Percentiles rank a stretch among this genome's conserved stretches.
These are phyloP conservation scores for Phytopythium oedochilum DNA, from an alignment of 352 stramenopile species.

Conservation along the genomic window DNA sequence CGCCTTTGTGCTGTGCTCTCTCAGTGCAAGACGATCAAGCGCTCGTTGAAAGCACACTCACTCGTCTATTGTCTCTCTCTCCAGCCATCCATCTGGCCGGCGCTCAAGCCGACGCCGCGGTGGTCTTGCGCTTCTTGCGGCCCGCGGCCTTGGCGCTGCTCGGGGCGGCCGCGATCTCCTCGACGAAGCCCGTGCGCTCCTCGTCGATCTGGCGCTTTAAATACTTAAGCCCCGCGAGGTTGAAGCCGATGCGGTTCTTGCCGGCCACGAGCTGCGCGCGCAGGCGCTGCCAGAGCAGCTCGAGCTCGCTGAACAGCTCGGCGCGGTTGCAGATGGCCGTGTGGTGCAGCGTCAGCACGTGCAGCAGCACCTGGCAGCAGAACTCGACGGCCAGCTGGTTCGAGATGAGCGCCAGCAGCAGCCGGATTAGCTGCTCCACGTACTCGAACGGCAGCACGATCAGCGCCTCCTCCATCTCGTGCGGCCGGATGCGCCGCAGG, in stretches of 20 bases:
- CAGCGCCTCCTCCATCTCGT: slow-evolving; percentile 97
- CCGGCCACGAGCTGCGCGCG: slow-evolving; percentile 64
- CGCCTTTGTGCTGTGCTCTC: too few species aligned
- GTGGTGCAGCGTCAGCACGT: slow-evolving; percentile 76
- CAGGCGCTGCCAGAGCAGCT: slow-evolving; percentile 76
- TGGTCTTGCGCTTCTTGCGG: slow-evolving; percentile 61
- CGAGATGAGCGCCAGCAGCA: slow-evolving; percentile 89
- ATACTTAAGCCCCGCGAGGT: slow-evolving; percentile 84
- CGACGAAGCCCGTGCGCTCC: slow-evolving; percentile 68
- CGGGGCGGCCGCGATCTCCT: slow-evolving; percentile 52
- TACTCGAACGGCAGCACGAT: slow-evolving; percentile 97
- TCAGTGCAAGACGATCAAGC: not conserved
- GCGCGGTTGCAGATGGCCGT: slow-evolving; percentile 68
- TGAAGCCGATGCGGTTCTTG: slow-evolving; percentile 87
- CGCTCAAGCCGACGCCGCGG: slow-evolving; percentile 5
- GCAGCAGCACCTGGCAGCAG: slow-evolving; percentile 78
- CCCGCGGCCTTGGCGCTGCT: slow-evolving; percentile 3
- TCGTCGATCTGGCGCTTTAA: slow-evolving; percentile 84
- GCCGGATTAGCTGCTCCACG: slow-evolving; percentile 91
- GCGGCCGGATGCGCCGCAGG: slow-evolving; percentile 88
- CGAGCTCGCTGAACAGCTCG: slow-evolving; percentile 67
- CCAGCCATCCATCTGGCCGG: not conserved
- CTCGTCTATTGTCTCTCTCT: not conserved
- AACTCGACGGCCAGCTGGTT: slow-evolving; percentile 91
- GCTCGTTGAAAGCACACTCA: not conserved